Conservation (phyloP, 768 basidiomycete genomes). For the Melanogaster broomeanus region DNA sequence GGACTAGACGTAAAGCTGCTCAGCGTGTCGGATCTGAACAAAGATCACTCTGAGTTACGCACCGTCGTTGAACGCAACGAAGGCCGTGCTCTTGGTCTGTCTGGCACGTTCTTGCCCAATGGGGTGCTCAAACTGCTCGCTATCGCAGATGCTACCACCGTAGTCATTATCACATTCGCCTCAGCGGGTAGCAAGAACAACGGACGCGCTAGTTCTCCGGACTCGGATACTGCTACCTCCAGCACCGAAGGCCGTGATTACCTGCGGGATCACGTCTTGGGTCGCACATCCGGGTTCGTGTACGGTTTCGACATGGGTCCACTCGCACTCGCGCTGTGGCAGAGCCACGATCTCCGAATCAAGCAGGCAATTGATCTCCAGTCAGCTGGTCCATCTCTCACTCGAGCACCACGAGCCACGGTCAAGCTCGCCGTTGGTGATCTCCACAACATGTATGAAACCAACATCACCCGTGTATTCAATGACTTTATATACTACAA, state of each 20-base stretch:
- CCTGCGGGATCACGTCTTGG: constrained; percentile 29
- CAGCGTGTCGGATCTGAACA: constrained; percentile 22
- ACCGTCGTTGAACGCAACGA: constrained; percentile 32
- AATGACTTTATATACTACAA: constrained; percentile 3
- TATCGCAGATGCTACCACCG: constrained; percentile 26
- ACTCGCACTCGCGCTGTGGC: constrained; percentile 32
- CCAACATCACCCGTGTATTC: constrained; percentile 20
- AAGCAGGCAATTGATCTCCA: constrained; percentile 34
- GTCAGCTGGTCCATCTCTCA: constrained; percentile 10
- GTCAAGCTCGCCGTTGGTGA: constrained; percentile 15
- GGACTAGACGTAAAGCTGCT: constrained; percentile 13
- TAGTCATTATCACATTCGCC: constrained; percentile 29
- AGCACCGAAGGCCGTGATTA: constrained; percentile 24
- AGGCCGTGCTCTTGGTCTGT: constrained; percentile 33
- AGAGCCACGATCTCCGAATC: constrained; percentile 34
- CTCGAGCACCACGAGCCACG: constrained; percentile 21
- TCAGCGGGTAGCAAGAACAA: constrained; percentile 29
- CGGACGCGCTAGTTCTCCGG: constrained; percentile 29
- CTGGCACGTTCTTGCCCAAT: constrained; percentile 20
- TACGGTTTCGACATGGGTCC: constrained; percentile 33
- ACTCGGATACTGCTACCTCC: constrained; percentile 16
- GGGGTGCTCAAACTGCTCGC: constrained; percentile 28
- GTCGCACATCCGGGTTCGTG: constrained; percentile 26
- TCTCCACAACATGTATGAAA: neutral
- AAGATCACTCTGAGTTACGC: constrained; percentile 21